A percentile compares a stretch with the other conserved stretches of the same genome.
Conservation (phyloP, 2,329 filamentous ascomycete species). For the Cercospora sesami region DNA sequence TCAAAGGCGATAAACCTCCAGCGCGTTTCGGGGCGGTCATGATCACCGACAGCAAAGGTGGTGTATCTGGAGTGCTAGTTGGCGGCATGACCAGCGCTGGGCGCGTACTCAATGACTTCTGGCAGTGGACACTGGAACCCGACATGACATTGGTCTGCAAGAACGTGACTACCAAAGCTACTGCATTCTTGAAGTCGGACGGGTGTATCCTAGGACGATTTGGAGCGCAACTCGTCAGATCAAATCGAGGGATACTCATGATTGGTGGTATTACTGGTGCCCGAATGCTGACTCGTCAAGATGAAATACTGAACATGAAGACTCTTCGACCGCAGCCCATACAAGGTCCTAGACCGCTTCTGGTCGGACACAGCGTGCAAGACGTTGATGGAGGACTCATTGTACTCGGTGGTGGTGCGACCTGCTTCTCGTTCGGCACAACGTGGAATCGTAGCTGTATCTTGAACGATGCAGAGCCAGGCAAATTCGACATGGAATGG, state of each 20-base stretch:
- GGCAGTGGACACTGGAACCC: conserved; percentile 58
- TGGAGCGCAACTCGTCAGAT: conserved; percentile 54
- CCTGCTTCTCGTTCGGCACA: conserved; percentile 88
- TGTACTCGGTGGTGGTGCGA: conserved; percentile 76
- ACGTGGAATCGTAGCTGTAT: conserved; percentile 69
- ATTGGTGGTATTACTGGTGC: conserved; percentile 54
- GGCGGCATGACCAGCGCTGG: conserved; percentile 72
- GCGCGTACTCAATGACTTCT: conserved; percentile 61
- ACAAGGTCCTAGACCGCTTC: conserved; percentile 59
- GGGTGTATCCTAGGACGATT: conserved; percentile 45
- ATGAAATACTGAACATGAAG: conserved; percentile 55
- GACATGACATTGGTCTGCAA: conserved; percentile 43
- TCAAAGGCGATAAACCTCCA: conserved; percentile 40
- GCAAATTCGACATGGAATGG: conserved; percentile 33
- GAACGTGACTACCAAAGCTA: conserved; percentile 31
- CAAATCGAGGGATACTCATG: conserved; percentile 50
- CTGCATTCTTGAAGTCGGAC: conserved; percentile 31
- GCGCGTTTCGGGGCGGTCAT: conserved; percentile 60
- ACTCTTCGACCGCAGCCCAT: conserved; percentile 35
- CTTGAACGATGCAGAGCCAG: conserved; percentile 31
- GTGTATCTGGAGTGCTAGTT: conserved; percentile 60
- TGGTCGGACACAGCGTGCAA: conserved; percentile 67
- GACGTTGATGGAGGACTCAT: conserved; percentile 54
- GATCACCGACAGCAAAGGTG: conserved; percentile 43
- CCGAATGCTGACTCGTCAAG: conserved; percentile 47